phyloP scores from a whole-genome alignment of 2,329 filamentous ascomycete genomes.

The Ilyonectria mors-panacis region DNA sequence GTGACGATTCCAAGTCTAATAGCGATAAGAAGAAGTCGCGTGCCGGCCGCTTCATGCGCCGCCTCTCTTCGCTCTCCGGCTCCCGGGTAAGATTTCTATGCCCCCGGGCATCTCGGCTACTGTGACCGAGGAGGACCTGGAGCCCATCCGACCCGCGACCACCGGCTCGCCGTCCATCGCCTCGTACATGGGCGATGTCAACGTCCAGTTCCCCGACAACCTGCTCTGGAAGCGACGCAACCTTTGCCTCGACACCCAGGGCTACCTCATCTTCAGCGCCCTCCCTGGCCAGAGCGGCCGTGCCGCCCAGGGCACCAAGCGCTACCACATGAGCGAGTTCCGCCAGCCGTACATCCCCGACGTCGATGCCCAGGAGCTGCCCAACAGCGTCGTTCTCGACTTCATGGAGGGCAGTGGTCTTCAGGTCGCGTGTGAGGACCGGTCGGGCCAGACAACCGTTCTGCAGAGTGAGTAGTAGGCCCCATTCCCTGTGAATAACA shows the following conservation, averaged over 20 bases:
- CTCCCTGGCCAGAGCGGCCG: conserved; percentile 68
- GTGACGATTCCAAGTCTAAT: conserved; percentile 61
- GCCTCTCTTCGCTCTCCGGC: conserved; percentile 69
- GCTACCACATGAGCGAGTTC: conserved; percentile 91
- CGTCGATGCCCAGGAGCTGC: conserved; percentile 91
- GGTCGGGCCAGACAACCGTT: conserved; percentile 69
- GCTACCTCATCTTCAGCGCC: conserved; percentile 84
- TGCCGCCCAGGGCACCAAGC: conserved; percentile 70
- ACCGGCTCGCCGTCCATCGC: conserved; percentile 62
- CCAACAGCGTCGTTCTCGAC: conserved; percentile 81
- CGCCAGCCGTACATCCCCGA: conserved; percentile 85
- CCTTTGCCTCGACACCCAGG: conserved; percentile 86
- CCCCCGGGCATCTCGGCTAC: conserved; percentile 64
- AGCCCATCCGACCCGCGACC: conserved; percentile 48
- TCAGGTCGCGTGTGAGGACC: conserved; percentile 76
- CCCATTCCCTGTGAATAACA: not conserved
- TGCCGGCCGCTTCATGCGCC: conserved; percentile 71
- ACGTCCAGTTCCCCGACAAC: conserved; percentile 97
- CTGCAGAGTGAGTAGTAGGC: conserved; percentile 67
- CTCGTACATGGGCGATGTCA: conserved; percentile 88
- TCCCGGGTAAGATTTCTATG: conserved; percentile 61
- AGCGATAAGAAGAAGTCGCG: conserved; percentile 66
- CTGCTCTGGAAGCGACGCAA: conserved; percentile 96
- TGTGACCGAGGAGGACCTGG: conserved; percentile 63
- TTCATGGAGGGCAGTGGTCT: conserved; percentile 73